Evolutionary conservation across 306 rosid genomes (phyloP), one percentile per base, ranked within the genome.

Genomic region (Fragaria vesca): DNA sequence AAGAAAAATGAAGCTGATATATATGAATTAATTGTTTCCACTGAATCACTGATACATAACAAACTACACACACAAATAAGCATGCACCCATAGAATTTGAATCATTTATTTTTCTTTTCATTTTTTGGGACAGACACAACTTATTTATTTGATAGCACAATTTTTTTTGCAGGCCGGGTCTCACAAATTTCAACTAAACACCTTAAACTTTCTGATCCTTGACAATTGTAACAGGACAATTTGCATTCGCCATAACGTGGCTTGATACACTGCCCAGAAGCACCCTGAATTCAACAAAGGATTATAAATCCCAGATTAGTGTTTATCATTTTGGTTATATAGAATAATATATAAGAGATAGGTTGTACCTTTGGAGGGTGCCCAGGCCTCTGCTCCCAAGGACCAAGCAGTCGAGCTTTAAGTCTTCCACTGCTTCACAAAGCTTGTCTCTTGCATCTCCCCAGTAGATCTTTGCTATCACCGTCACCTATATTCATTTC

Each of bases 371-470:
- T 85, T 62, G 79, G 54, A 93, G 76, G 71, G 85, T 63, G 71
- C 94, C 68, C 2, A 86, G 90, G 8, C 97, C 97, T 76, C 97
- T 93, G 87, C 89, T 93, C 72, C 97, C 96, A 81, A 93, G 66
- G 2, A 93, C 91, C 32, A 93, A 66, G 69, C 90, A 83, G 34
- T 93, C 90, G 43, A 93, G 86, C 86, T 90, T 89, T 72, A 93
- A 85, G n/a, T 88, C 94, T 76, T 91, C 90, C 36, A 83, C 71
- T 24, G 96, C 88, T 12, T 83, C 88, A 47, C 90, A 54, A 21
- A 93, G 86, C 67, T 88, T 90, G 85, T 93, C 94, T 79, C 97
- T 89, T 46, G 96, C 89, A 82, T 93, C 97, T 38, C 97, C 97
- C 94, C 97, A 90, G 63, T 89, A 89, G 34, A 93, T 42, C 83